Base-by-base conservation (phyloP, 2,329 filamentous ascomycete genomes). In the Dactylellina drechsleri region DNA sequence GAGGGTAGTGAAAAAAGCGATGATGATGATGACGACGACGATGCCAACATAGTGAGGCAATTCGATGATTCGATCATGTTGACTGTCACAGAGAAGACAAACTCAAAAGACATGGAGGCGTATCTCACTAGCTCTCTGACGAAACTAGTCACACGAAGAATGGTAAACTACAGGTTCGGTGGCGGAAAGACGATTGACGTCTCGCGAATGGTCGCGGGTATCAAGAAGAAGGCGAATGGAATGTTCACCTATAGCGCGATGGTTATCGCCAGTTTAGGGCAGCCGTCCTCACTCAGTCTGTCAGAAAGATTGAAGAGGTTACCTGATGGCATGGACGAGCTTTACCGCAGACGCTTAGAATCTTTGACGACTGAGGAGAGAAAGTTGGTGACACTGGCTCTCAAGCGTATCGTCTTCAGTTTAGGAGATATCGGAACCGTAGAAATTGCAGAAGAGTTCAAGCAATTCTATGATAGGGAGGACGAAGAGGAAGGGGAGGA, bases 161-260 rank as follows among this genome's bases (percentile, higher is more conserved):
- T 75, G 64, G 59, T 58, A 13, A 64, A 65, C 45, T 60, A 75
- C 36, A 64, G 54, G 36, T 53, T 56, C 20, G 58, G 64, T 7
- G 47, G 23, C 28, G 40, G 16, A n/a, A 75, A 68, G 41, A 75
- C 13, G 3, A 68, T 75, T 18, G 71, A 75, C 31, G 71, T 75
- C 4, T 60, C 58, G 12, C 57, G 64, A 41, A 75, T 75, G 64
- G 64, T 75, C 4, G 59, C 65, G 15, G 71, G 64, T 28, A 75
- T 75, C 40, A 75, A 75, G 43, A 75, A 68, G 71, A 75, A 75
- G 23, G 71, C 71, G 12, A 75, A 75, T 20, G 71, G 71, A 15
- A 75, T 75, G 71, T 75, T 75, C 23, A 75, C 71, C 1, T 75
- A 75, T 16, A 68, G 71, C 12, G 71, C 71, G 4, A 75, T 75